Conservation (phyloP, 2,329 filamentous ascomycete species). For the Westerdykella sp. region DNA sequence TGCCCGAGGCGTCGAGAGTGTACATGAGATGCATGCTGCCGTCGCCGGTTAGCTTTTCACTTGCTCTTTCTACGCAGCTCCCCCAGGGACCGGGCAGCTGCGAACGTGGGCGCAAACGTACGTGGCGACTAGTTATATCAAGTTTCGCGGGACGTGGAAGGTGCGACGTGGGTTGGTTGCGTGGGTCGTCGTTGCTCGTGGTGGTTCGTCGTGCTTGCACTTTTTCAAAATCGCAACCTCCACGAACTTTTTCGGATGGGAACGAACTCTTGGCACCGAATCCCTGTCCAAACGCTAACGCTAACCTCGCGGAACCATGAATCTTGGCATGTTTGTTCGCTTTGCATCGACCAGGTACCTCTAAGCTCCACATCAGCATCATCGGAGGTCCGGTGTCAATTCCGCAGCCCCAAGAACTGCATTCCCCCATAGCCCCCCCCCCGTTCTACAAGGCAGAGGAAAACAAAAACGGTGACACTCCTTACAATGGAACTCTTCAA, state of each 20-base stretch:
- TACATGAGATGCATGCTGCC: conserved; percentile 70
- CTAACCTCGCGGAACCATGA: conserved; percentile 3
- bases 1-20: conserved; percentile 74
- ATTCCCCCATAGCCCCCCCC: not conserved
- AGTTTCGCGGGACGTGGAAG: too few species aligned
- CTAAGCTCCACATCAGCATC: conserved; percentile 21
- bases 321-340: conserved; percentile 14
- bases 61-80: not conserved
- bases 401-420: not conserved
- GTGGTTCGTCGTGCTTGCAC: conserved; percentile 5
- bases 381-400: conserved; percentile 1
- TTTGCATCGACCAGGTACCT: conserved; percentile 6
- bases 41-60: not conserved
- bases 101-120: too few species aligned
- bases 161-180: too few species aligned
- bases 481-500: conserved; percentile 28
- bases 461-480: conserved; percentile 3
- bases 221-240: conserved; percentile 6
- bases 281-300: conserved; percentile 1
- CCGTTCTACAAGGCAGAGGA: too few species aligned
- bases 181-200: not conserved
- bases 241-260: conserved; percentile 24
- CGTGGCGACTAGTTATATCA: too few species aligned
- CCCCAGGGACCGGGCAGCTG: not conserved
- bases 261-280: not conserved